These are phyloP conservation scores for Metarhizium rileyi DNA, from an alignment of 2,329 filamentous ascomycete species.

Conservation along the genomic window DNA sequence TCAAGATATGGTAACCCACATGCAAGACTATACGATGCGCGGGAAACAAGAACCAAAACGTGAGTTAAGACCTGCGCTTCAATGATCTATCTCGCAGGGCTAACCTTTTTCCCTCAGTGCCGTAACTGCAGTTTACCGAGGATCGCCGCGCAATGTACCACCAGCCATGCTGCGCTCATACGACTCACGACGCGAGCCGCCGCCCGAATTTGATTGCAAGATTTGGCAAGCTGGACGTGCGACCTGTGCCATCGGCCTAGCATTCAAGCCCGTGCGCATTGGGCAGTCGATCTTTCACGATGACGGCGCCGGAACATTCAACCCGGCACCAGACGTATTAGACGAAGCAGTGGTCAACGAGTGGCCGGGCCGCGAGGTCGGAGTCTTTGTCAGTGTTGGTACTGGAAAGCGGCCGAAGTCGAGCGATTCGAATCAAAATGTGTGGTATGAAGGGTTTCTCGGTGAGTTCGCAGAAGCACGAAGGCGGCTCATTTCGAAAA, in stretches of 20 bases:
- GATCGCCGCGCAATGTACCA: conserved; percentile 57
- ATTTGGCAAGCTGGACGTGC: conserved; percentile 96
- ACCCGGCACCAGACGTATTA: conserved; percentile 73
- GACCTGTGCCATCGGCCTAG: conserved; percentile 82
- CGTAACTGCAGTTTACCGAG: conserved; percentile 84
- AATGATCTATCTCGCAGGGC: neutral
- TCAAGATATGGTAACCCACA: conserved; percentile 70
- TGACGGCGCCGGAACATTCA: conserved; percentile 84
- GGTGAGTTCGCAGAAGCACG: conserved; percentile 89
- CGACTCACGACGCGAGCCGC: conserved; percentile 83
- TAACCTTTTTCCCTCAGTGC: conserved; percentile 45
- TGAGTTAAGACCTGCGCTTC: conserved; percentile 34
- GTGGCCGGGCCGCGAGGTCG: conserved; percentile 88
- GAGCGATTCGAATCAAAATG: conserved; percentile 58
- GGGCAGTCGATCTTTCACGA: conserved; percentile 92
- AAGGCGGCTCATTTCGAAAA: conserved; percentile 75
- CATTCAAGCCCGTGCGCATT: conserved; percentile 92
- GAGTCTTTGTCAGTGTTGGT: conserved; percentile 88
- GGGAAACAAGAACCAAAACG: conserved; percentile 85
- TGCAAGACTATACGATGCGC: conserved; percentile 75
- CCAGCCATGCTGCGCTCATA: conserved; percentile 82
- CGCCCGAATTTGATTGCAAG: conserved; percentile 85
- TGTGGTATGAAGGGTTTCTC: conserved; percentile 92
- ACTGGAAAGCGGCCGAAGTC: conserved; percentile 69
- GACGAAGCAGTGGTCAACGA: conserved; percentile 90